Evolutionary conservation across 2,329 filamentous ascomycete species (phyloP).

Genomic region (Ciborinia camelliae): DNA sequence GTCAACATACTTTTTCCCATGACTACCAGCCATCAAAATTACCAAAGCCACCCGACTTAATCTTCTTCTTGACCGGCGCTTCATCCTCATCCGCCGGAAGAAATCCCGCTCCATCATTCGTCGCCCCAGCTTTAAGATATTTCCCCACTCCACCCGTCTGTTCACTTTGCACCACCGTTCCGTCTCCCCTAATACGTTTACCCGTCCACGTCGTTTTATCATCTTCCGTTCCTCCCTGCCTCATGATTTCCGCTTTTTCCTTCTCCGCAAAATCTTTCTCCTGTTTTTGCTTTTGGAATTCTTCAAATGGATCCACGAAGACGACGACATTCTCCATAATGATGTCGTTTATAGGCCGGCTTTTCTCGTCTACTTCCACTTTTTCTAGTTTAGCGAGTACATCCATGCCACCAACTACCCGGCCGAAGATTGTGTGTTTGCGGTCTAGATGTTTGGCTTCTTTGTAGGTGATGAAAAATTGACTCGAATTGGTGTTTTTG

Average conservation of each 20-base stretch:
- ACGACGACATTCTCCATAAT: constrained; percentile 78
- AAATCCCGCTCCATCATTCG: constrained; percentile 40
- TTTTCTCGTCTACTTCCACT: constrained; percentile 68
- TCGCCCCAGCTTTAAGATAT: constrained; percentile 66
- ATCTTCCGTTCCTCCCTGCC: constrained; percentile 73
- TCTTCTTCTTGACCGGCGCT: constrained; percentile 77
- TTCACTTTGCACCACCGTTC: constrained; percentile 49
- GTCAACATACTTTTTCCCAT: not conserved
- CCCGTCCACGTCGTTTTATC: constrained; percentile 95
- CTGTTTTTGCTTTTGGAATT: constrained; percentile 75
- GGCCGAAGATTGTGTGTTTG: constrained; percentile 96
- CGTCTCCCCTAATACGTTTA: constrained; percentile 74
- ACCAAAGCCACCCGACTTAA: constrained; percentile 76
- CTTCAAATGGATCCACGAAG: constrained; percentile 91
- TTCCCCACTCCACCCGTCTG: constrained; percentile 62
- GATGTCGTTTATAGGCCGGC: constrained; percentile 74
- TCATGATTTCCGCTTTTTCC: constrained; percentile 58
- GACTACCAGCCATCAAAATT: constrained; percentile 87
- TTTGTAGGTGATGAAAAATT: constrained; percentile 93
- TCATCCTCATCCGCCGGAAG: constrained; percentile 65
- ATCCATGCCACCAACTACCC: constrained; percentile 72
- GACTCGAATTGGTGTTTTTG: constrained; percentile 93
- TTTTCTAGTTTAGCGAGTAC: constrained; percentile 74
- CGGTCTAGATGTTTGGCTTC: constrained; percentile 80
- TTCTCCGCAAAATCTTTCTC: constrained; percentile 58